phyloP scores from a whole-genome alignment of 2,329 filamentous ascomycete genomes.

The Aspergillus versicolor region DNA sequence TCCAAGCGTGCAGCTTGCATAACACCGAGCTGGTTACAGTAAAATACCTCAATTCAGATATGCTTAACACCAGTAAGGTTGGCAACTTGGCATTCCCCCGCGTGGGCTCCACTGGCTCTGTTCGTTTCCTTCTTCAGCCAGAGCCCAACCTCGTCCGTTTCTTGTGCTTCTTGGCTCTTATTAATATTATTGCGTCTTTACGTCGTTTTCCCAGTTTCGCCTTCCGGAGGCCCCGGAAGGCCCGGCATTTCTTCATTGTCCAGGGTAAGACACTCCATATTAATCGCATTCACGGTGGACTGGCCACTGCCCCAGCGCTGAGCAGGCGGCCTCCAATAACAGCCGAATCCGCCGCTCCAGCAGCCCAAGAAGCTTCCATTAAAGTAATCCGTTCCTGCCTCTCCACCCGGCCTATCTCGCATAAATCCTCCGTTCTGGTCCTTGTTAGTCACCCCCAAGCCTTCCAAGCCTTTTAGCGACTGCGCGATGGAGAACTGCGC shows the following conservation, averaged over 20 bases:
- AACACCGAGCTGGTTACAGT: neutral
- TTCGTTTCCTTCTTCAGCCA: neutral
- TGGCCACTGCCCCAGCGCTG: too few species aligned
- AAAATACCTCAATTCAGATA: conserved; percentile 19
- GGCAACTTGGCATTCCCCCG: conserved; percentile 28
- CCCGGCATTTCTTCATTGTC: too few species aligned
- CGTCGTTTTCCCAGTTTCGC: too few species aligned
- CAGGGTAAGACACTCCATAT: too few species aligned
- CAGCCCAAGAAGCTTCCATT: neutral
- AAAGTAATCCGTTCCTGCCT: conserved; percentile 12
- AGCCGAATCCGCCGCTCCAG: neutral
- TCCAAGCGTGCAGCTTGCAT: neutral
- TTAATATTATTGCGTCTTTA: too few species aligned
- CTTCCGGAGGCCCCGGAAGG: too few species aligned
- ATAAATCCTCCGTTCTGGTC: conserved; percentile 1
- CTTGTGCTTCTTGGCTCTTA: too few species aligned
- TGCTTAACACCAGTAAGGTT: conserved; percentile 42
- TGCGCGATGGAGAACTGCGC: neutral
- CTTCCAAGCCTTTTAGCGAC: neutral
- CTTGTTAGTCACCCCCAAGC: neutral
- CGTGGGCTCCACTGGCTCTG: conserved; percentile 18
- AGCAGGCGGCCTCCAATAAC: neutral
- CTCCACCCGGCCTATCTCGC: conserved; percentile 5
- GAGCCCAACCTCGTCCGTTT: too few species aligned
- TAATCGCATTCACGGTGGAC: too few species aligned